phyloP scores from a whole-genome alignment of 306 rosid genomes.

The Rubus idaeus region DNA sequence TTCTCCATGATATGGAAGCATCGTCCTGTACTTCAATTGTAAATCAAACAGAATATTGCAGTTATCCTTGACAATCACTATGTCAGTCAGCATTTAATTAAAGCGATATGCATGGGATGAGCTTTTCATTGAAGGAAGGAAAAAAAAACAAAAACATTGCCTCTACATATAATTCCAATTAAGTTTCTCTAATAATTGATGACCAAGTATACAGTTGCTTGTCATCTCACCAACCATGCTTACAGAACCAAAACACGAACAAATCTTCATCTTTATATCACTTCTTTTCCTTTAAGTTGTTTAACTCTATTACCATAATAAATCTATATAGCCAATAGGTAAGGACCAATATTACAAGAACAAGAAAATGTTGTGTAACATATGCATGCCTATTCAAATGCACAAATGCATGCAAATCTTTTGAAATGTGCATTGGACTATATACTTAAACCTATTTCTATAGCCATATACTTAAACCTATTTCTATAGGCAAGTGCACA shows the following conservation, averaged over 20 bases:
- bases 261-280: not conserved
- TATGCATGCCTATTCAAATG: not conserved
- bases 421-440: not conserved
- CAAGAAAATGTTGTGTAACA: not conserved
- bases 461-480: not conserved
- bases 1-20: constrained; percentile 91
- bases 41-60: constrained; percentile 46
- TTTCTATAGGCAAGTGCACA: not conserved
- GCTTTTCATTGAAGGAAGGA: not conserved
- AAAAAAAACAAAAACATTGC: not conserved
- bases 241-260: not conserved
- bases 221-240: not conserved
- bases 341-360: not conserved
- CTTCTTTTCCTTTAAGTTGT: not conserved
- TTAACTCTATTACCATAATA: not conserved
- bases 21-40: constrained; percentile 85
- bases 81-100: constrained; percentile 14
- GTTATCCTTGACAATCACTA: constrained; percentile 17
- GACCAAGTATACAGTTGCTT: not conserved
- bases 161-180: not conserved
- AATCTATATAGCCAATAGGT: not conserved
- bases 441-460: not conserved
- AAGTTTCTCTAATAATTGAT: constrained; percentile 5
- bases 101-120: not conserved
- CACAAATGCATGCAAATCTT: not conserved